Base-by-base conservation (phyloP, 495 filamentous ascomycete species). In the Sporormia fimetaria region DNA sequence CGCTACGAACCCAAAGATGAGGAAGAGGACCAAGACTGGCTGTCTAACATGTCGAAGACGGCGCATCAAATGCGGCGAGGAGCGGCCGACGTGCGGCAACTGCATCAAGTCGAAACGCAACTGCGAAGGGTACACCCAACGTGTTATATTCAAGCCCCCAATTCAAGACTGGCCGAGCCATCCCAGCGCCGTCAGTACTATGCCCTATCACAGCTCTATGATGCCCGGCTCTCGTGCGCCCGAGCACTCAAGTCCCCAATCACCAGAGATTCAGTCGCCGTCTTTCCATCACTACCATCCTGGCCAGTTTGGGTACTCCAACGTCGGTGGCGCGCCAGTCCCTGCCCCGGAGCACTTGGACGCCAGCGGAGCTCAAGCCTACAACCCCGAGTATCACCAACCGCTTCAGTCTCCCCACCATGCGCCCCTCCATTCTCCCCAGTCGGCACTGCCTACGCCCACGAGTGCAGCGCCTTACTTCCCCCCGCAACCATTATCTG, bases 31-130 rank as follows among this genome's bases (percentile, higher is more conserved):
- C 26, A 98, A 98, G 64, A 95, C 90, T 1, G 90, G 90, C 17
- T 98, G 90, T 61, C 67, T 98, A 44, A 98, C 90, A 36, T 98
- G 90, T 67, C 81, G 90, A 36, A 87, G 80, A 62, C 77, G 90
- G 14, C 82, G 90, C 33, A 96, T 98, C 59, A 98, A 98, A 63
- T 98, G 90, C 58, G 90, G 88, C 35, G 90, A 96, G 57, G 86
- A 90, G 57, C 82, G 83, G 40, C 90, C 88, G 33, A 86, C 75
- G 11, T 96, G 90, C 64, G 75, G 70, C 45, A 86, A 96, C 58
- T 98, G 90, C 64, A 75, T 87, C 60, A 95, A 94, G 57, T 94
- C 88, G 8, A 94, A 90, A 59, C 76, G 90, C 8, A 68, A 78
- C 27, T 98, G 90, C 58, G 87, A 96, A 62, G 90, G 90, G 25